These are phyloP conservation scores for Pythium myriotylum DNA, from an alignment of 352 stramenopile species.

Conservation along the genomic window DNA sequence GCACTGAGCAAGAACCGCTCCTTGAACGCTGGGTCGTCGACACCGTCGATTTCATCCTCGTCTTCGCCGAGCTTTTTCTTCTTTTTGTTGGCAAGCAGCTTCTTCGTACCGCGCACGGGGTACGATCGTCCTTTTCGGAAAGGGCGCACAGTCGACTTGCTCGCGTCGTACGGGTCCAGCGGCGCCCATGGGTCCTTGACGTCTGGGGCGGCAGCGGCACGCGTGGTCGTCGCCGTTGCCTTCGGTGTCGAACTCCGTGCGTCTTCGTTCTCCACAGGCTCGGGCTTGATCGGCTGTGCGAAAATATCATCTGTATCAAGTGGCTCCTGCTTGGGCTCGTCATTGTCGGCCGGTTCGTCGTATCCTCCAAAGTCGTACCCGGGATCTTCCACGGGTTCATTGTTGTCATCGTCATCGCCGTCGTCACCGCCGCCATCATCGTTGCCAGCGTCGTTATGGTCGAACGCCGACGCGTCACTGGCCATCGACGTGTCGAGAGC, in stretches of 20 bases:
- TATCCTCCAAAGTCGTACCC: constrained; percentile 35
- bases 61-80: constrained; percentile 31
- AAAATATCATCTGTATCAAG: constrained; percentile 22
- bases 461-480: constrained; percentile 23
- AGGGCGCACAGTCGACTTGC: constrained; percentile 53
- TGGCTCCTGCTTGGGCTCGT: constrained; percentile 19
- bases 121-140: constrained; percentile 81
- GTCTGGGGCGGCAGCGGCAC: constrained; percentile 2
- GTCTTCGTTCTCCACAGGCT: constrained; percentile 15
- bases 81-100: constrained; percentile 43
- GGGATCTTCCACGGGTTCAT: constrained; percentile 24
- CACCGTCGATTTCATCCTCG: constrained; percentile 49
- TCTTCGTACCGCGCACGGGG: constrained; percentile 40
- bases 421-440: constrained; percentile 34
- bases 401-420: constrained; percentile 29
- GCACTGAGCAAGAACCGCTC: constrained; percentile 61
- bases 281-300: constrained; percentile 13
- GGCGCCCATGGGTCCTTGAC: constrained; percentile 69
- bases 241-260: constrained; percentile 1
- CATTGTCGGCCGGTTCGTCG: constrained; percentile 30
- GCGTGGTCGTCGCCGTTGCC: constrained; percentile 4
- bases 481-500: constrained; percentile 26
- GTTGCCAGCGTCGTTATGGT: constrained; percentile 3
- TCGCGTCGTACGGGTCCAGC: constrained; percentile 82
- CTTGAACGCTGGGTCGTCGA: constrained; percentile 68